Conservation (phyloP, 2,329 filamentous ascomycete genomes). For the Alternaria gaisen region DNA sequence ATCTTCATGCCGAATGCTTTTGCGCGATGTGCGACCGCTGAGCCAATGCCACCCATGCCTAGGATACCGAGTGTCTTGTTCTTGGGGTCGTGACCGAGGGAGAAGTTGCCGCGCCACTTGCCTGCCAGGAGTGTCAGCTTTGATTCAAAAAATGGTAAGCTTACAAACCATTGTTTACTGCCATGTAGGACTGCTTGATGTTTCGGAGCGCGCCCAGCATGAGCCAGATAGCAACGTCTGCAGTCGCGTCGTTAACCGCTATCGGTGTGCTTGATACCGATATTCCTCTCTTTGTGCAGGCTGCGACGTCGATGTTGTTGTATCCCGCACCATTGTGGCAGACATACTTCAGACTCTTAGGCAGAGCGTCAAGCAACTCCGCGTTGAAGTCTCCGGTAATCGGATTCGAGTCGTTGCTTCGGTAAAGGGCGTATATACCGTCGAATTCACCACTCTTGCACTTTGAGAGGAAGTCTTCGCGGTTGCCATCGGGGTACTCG, state of each 20-base stretch:
- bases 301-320: constrained; percentile 66
- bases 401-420: constrained; percentile 65
- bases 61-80: constrained; percentile 65
- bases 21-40: constrained; percentile 59
- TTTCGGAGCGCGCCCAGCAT: constrained; percentile 63
- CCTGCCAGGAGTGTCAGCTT: constrained; percentile 33
- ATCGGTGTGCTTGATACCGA: constrained; percentile 58
- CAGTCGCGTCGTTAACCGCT: constrained; percentile 62
- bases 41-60: constrained; percentile 68
- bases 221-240: constrained; percentile 60
- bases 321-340: constrained; percentile 65
- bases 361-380: constrained; percentile 55
- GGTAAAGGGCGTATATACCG: constrained; percentile 65
- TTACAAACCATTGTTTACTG: constrained; percentile 54
- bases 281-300: constrained; percentile 60
- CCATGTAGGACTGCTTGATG: constrained; percentile 57
- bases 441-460: constrained; percentile 65
- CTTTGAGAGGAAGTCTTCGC: constrained; percentile 64
- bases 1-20: constrained; percentile 65
- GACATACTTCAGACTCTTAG: constrained; percentile 55
- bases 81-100: constrained; percentile 62
- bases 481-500: constrained; percentile 63
- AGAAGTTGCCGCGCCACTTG: constrained; percentile 57
- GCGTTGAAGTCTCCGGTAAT: constrained; percentile 58
- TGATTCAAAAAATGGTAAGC: constrained; percentile 4